phyloP scores from a whole-genome alignment of 192 early-diverging fungal genomes.

The Tieghemiomyces parasiticus region DNA sequence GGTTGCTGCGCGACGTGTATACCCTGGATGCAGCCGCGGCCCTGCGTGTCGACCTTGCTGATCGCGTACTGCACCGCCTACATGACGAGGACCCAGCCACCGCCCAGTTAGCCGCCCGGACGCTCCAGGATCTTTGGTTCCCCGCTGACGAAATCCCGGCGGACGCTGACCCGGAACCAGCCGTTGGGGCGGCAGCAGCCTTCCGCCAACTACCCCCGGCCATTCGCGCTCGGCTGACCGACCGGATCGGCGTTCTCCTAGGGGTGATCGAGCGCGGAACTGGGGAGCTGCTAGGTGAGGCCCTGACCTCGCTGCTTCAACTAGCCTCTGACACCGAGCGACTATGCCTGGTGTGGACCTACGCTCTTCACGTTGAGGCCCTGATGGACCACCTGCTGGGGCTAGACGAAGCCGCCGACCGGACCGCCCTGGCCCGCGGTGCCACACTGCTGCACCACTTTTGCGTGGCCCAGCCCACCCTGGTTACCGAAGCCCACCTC shows the following conservation, averaged over 20 bases:
- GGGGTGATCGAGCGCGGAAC: slow-evolving; percentile 21
- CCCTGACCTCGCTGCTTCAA: slow-evolving; percentile 19
- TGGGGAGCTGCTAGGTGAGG: slow-evolving; percentile 20
- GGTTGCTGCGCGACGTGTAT: slow-evolving; percentile 63
- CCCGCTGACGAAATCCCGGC: slow-evolving; percentile 17
- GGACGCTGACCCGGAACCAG: slow-evolving; percentile 11
- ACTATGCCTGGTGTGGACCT: slow-evolving; percentile 34
- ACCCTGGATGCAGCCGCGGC: slow-evolving; percentile 22
- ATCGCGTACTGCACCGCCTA: slow-evolving; percentile 51
- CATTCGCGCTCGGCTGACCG: slow-evolving; percentile 11
- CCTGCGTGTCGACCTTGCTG: slow-evolving; percentile 47
- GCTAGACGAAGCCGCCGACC: slow-evolving; percentile 37
- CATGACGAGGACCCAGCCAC: slow-evolving; percentile 41
- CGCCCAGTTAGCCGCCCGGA: slow-evolving; percentile 54
- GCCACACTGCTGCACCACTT: slow-evolving; percentile 17
- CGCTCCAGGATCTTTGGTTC: slow-evolving; percentile 60
- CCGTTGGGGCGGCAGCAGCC: slow-evolving; percentile 11
- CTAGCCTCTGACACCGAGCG: slow-evolving; percentile 27
- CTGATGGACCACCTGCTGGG: slow-evolving; percentile 53
- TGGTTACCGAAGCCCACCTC: slow-evolving; percentile 20
- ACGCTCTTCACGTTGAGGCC: slow-evolving; percentile 54
- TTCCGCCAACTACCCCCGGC: slow-evolving; percentile 9
- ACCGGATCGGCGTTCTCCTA: slow-evolving; percentile 26
- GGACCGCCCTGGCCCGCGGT: slow-evolving; percentile 10
- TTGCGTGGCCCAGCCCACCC: slow-evolving; percentile 15